Base-by-base conservation (phyloP, 192 early-diverging fungal genomes). In the Backusella australiensis region DNA sequence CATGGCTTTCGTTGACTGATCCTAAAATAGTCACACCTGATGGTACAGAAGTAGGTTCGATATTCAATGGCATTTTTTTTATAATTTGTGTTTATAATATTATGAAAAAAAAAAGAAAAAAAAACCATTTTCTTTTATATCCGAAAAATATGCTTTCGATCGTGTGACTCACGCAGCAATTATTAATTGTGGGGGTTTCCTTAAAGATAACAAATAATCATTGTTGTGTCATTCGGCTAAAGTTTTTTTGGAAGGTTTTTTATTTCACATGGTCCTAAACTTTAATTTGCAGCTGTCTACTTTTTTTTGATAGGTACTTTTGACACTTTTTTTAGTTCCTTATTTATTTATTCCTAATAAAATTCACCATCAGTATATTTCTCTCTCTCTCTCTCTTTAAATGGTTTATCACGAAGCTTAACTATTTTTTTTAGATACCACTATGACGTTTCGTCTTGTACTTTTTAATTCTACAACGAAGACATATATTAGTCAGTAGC, bases 21-120 rank as follows among this genome's bases (percentile, higher is more conserved):
- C 86, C 92, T 49, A 93, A 88, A 34, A 93, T 85, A 66, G 86
- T 85, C 49, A 94, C 90, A 44, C 93, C 93, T 69, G 91, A 14
- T 71, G 92, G 83, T 77, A 92, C 87, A 65, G 26, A 63, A 63
- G 46, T 19, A 49, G 56, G 26, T 63, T 29, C 56, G 26, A 29
- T 29, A 29, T 63, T 11, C 9, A 63, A 63, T 63, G 56, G 14
- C 56, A 63, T 63, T 26, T 63, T 5, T 53, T 8, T 63, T 63
- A 8, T 63, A 26, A 6, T 26, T 12, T 29, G 19, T 63, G 4
- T 63, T 59, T 63, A 4, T 14, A 29, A 63, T 26, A 12, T 14
- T 29, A 63, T 26, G 7, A 63, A 14, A 29, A 63, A 29, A 26
- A 32, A 63, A 1, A 63, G 0, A 12, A 14, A 63, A 59, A 26